These are phyloP conservation scores for Metschnikowia santaceciliae DNA, from an alignment of 805 yeast genomes.

Conservation along the genomic window DNA sequence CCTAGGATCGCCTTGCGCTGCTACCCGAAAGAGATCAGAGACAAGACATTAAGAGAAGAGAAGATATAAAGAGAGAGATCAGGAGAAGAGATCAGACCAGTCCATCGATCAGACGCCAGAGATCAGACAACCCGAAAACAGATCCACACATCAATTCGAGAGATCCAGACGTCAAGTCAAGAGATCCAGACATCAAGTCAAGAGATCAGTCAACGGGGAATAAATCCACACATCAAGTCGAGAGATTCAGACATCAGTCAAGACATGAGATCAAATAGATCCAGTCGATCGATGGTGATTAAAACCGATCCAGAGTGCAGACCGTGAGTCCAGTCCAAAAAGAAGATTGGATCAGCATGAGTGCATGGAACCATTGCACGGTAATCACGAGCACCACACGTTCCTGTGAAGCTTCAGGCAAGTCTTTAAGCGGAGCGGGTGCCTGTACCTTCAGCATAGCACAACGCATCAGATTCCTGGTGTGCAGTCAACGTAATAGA, in stretches of 20 bases:
- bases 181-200: too few species aligned
- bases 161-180: too few species aligned
- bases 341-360: neutral
- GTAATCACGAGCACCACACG: neutral
- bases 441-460: neutral
- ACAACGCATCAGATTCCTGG: slow-evolving; percentile 4
- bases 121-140: neutral
- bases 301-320: neutral
- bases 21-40: neutral
- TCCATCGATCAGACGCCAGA: too few species aligned
- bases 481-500: too few species aligned
- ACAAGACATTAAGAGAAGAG: neutral
- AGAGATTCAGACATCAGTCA: too few species aligned
- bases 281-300: neutral
- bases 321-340: neutral
- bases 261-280: neutral
- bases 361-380: neutral
- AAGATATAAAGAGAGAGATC: neutral
- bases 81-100: neutral
- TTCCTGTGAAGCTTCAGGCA: slow-evolving; percentile 4
- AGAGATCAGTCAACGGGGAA: neutral
- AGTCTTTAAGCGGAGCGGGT: slow-evolving; percentile 5
- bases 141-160: neutral
- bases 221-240: neutral
- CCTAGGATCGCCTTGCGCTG: neutral